These are phyloP conservation scores for Erythrobasidium yunnanense DNA, from an alignment of 768 basidiomycete species.

Conservation along the genomic window DNA sequence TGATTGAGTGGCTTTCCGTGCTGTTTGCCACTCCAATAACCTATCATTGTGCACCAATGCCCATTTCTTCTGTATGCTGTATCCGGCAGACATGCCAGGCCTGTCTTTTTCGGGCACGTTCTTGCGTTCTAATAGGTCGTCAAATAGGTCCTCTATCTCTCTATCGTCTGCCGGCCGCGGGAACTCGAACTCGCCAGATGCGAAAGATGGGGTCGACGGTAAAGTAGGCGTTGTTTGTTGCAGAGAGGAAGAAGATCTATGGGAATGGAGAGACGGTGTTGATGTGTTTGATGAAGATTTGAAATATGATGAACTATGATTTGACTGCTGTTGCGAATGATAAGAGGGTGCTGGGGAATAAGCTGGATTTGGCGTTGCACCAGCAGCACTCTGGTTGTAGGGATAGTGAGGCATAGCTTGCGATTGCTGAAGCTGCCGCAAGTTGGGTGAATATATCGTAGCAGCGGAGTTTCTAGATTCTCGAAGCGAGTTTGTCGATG, in stretches of 20 bases:
- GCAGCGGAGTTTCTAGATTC: neutral
- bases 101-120: slow-evolving; percentile 33
- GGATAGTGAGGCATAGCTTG: neutral
- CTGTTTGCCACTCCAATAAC: slow-evolving; percentile 62
- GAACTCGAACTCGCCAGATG: slow-evolving; percentile 52
- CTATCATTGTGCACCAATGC: slow-evolving; percentile 72
- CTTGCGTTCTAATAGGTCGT: slow-evolving; percentile 60
- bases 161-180: slow-evolving; percentile 64
- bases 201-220: slow-evolving; percentile 12
- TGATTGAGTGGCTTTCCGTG: slow-evolving; percentile 48
- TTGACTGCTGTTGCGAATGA: neutral
- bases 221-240: neutral
- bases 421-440: neutral
- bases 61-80: slow-evolving; percentile 80
- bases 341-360: neutral
- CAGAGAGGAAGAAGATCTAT: slow-evolving; percentile 17
- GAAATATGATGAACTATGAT: neutral
- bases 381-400: neutral
- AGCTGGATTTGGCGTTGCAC: neutral
- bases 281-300: neutral
- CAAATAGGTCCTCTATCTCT: slow-evolving; percentile 70
- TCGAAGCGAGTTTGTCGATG: no score
- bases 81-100: slow-evolving; percentile 44
- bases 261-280: slow-evolving; percentile 16
- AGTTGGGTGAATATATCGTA: neutral